Conservation (phyloP, 225 moss, liverwort and hornwort species). For the Pleurozium schreberi region DNA sequence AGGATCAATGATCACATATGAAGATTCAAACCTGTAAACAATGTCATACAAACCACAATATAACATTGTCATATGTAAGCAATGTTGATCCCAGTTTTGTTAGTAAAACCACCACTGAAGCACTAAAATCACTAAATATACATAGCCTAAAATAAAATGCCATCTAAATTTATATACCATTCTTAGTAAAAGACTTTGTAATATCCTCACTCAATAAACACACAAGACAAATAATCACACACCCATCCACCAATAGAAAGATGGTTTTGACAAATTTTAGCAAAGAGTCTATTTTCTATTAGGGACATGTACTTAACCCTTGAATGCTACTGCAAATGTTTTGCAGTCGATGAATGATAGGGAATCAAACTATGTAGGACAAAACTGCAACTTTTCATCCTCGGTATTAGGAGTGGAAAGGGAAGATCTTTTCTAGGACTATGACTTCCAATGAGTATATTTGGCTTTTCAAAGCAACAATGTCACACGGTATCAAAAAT, state of each 20-base stretch:
- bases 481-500: too few species aligned
- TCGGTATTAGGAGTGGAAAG: too few species aligned
- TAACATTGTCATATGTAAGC: not conserved
- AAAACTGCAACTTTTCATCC: too few species aligned
- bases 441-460: too few species aligned
- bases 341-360: too few species aligned
- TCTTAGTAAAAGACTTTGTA: fast-evolving
- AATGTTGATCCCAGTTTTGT: not conserved
- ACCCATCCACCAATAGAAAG: not conserved
- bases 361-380: too few species aligned
- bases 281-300: too few species aligned
- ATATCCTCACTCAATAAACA: not conserved
- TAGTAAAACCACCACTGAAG: fast-evolving
- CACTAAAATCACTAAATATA: not conserved
- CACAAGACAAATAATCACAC: not conserved
- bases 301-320: not conserved
- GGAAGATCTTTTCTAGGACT: too few species aligned
- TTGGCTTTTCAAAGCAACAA: too few species aligned
- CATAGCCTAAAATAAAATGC: not conserved
- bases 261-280: too few species aligned
- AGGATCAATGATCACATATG: not conserved
- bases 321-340: too few species aligned
- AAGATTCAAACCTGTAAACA: fast-evolving
- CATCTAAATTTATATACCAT: not conserved
- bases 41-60: not conserved